Percentiles rank a stretch among this genome's conserved stretches.
phyloP scores from a whole-genome alignment of 2,329 filamentous ascomycete species.

The Xylaria sp. region DNA sequence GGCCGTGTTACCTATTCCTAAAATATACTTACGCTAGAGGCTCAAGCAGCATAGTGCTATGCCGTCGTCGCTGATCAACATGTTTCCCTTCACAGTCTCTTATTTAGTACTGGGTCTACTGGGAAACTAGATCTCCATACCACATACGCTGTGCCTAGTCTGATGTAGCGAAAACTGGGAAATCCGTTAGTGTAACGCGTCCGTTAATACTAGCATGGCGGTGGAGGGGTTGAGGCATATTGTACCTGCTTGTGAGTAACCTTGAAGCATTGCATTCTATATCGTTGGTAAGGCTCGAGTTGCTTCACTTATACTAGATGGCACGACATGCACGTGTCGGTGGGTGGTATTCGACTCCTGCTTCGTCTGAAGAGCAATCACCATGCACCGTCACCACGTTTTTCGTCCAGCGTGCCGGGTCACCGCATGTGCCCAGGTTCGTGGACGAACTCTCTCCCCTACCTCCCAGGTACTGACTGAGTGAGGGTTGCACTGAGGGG shows the following conservation, averaged over 20 bases:
- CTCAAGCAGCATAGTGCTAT: not conserved
- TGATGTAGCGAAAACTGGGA: slow-evolving; percentile 7
- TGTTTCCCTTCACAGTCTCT: not conserved
- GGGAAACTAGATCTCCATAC: not conserved
- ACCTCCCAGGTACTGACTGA: not conserved
- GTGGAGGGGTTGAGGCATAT: not conserved
- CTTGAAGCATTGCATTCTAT: not conserved
- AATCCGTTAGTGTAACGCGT: not conserved
- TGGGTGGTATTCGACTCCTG: slow-evolving; percentile 18
- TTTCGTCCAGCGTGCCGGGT: slow-evolving; percentile 27
- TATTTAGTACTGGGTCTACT: not conserved
- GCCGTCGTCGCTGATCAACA: not conserved
- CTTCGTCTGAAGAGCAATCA: slow-evolving; percentile 8
- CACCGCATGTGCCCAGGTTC: slow-evolving; percentile 8
- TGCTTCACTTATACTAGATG: slow-evolving; percentile 14
- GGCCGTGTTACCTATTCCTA: slow-evolving; percentile 5
- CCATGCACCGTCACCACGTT: slow-evolving; percentile 30
- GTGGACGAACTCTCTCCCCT: slow-evolving; percentile 17
- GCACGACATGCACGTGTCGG: slow-evolving; percentile 18
- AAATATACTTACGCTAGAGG: slow-evolving; percentile 9
- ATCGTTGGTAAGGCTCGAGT: not conserved
- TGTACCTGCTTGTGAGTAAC: not conserved
- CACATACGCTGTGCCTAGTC: not conserved
- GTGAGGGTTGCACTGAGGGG: slow-evolving; percentile 20
- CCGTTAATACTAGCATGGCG: not conserved